phyloP scores from a whole-genome alignment of 1,139 yeast species.

The Diutina scorzettiae region DNA sequence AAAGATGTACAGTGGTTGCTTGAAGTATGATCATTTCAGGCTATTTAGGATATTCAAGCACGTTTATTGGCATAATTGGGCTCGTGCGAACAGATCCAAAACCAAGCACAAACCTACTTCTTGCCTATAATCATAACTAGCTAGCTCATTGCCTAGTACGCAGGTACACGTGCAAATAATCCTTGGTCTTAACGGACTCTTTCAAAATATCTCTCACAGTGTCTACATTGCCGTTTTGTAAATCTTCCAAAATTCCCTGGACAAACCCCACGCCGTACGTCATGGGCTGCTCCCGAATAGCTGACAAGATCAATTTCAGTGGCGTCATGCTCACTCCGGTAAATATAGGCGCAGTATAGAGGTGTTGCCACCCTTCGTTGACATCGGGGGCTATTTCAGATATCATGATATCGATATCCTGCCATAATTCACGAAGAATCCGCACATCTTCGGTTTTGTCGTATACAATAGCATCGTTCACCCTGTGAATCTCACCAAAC shows the following conservation, averaged over 20 bases:
- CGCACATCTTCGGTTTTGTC: slow-evolving; percentile 59
- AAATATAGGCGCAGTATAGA: not conserved
- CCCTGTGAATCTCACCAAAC: slow-evolving; percentile 47
- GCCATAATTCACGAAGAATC: slow-evolving; percentile 34
- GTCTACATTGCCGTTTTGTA: slow-evolving; percentile 11
- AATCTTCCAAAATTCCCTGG: slow-evolving; percentile 12
- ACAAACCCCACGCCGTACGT: slow-evolving; percentile 9
- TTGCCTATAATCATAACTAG: no score
- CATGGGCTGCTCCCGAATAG: not conserved
- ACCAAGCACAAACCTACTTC: no score
- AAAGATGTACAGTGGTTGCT: no score
- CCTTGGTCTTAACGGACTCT: slow-evolving; percentile 15
- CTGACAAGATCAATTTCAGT: not conserved
- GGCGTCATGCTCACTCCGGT: not conserved
- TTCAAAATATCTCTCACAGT: slow-evolving; percentile 13
- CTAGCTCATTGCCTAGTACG: slow-evolving; percentile 11
- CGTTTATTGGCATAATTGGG: no score
- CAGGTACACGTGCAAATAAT: slow-evolving; percentile 21
- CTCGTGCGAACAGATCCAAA: no score
- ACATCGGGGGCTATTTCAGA: slow-evolving; percentile 22
- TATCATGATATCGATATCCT: slow-evolving; percentile 46
- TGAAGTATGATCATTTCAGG: no score
- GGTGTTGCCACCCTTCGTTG: slow-evolving; percentile 6
- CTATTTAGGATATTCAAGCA: no score
- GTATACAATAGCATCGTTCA: slow-evolving; percentile 31